Base-by-base conservation (phyloP, 2,329 filamentous ascomycete genomes). In the Sporothrix dimorphospora region DNA sequence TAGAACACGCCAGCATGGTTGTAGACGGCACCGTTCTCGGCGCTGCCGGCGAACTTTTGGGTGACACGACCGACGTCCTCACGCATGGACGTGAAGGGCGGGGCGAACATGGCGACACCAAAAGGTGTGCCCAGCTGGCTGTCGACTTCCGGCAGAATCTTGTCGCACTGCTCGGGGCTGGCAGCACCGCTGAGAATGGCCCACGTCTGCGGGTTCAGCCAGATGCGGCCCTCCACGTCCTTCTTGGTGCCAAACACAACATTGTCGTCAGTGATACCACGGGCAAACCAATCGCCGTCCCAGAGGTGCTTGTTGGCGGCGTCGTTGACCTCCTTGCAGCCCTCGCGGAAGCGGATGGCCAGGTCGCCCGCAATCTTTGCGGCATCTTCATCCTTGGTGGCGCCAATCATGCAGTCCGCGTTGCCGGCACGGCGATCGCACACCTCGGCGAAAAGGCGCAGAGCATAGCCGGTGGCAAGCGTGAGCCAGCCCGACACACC, bases 401-500 rank as follows among this genome's bases (percentile, higher is more conserved):
- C 67, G 34, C 71, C 67, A 11, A 57, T 55, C 24, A 27, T 51
- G 40, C 21, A 49, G 1, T 83, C 80, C 0, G 40, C 69, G 21
- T 73, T n/a, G 66, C 81, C 77, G 34, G 82, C 81, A 27, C 81
- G 79, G 51, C 84, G 81, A 67, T 84, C 82, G 78, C 86, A 87
- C 47, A 87, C 80, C n/a, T 77, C 76, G 2, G 86, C 85, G 86
- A 86, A 89, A 0, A 88, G 77, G 14, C 84, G 85, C 27, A 86
- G 79, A 0, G 86, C 85, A 75, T 85, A 86, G 0, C 80, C 86
- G 0, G 86, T 88, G 6, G 86, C 86, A 1, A 88, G 80, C 0
- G 86, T 88, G 45, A 88, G 82, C 87, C 87, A 89, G 24, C 86
- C 87, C 0, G 86, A 88, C 1, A 89, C 86, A 30, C 87, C 87